Conservation (phyloP, 768 basidiomycete genomes). For the Daedaleopsis sinensis region DNA sequence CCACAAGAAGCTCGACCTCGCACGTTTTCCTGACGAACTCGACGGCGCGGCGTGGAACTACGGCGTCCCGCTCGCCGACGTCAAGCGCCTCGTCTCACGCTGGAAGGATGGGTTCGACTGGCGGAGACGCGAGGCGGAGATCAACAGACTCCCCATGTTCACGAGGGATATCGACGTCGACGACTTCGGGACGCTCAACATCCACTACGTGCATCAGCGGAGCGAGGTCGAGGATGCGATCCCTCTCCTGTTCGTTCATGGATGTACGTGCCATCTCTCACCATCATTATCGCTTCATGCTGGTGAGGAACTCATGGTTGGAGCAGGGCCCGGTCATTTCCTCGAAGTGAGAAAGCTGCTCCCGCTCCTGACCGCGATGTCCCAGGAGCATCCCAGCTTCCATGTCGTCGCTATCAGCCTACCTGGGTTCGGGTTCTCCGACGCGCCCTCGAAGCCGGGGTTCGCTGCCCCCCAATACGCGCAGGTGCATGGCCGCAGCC, state of each 20-base stretch:
- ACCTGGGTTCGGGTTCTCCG: slow-evolving; percentile 66
- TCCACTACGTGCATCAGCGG: slow-evolving; percentile 58
- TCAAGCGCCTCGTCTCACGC: slow-evolving; percentile 48
- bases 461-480: slow-evolving; percentile 54
- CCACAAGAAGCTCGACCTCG: slow-evolving; percentile 28
- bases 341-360: slow-evolving; percentile 60
- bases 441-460: slow-evolving; percentile 54
- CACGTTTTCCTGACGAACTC: slow-evolving; percentile 31
- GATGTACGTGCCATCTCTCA: slow-evolving; percentile 41
- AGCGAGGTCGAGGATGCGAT: slow-evolving; percentile 33
- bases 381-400: slow-evolving; percentile 53
- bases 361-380: slow-evolving; percentile 48
- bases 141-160: slow-evolving; percentile 63
- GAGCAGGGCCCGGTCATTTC: slow-evolving; percentile 63
- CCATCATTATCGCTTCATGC: neutral
- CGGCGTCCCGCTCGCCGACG: slow-evolving; percentile 46
- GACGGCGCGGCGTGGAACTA: slow-evolving; percentile 32
- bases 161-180: slow-evolving; percentile 52
- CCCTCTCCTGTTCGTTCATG: slow-evolving; percentile 57
- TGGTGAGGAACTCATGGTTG: too few relatives aligned
- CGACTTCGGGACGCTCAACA: slow-evolving; percentile 48
- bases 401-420: slow-evolving; percentile 63
- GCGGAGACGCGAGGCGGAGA: slow-evolving; percentile 49
- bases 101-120: slow-evolving; percentile 63
- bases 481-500: slow-evolving; percentile 40